Evolutionary conservation across 2,329 filamentous ascomycete genomes (phyloP).

Genomic region (Pseudocercospora musae): DNA sequence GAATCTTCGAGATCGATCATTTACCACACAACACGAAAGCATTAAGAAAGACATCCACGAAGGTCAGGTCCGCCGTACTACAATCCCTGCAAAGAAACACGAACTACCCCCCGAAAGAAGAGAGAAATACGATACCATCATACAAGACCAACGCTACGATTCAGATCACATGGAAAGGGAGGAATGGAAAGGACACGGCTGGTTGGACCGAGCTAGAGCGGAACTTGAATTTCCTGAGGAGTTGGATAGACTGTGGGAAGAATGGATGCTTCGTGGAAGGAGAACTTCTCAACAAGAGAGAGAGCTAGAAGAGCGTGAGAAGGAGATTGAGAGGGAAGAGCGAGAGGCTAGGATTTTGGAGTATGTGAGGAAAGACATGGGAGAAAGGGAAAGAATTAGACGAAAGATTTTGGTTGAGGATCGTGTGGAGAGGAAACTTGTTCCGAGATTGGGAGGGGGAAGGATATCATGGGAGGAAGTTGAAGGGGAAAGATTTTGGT

Average conservation of each 20-base stretch:
- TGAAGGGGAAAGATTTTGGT: background rate
- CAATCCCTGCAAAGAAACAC: background rate
- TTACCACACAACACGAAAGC: background rate
- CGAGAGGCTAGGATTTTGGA: background rate
- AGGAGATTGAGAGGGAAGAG: background rate
- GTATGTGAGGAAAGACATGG: background rate
- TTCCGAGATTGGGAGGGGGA: background rate
- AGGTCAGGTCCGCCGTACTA: background rate
- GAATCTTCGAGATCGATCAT: background rate
- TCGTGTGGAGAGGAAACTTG: background rate
- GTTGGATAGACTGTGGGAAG: background rate
- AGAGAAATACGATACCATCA: background rate
- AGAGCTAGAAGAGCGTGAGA: background rate
- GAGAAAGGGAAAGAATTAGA: background rate
- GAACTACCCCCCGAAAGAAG: background rate
- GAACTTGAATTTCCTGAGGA: background rate
- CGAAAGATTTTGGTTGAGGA: background rate
- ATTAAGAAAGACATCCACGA: background rate
- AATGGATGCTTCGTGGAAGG: background rate
- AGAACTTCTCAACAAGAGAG: background rate
- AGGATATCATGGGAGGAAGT: background rate
- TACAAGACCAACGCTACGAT: background rate
- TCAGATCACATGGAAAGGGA: background rate
- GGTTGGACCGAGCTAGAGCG: background rate
- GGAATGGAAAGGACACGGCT: background rate